A percentile compares a stretch with the other conserved stretches of the same genome.
These are phyloP conservation scores for Carex arenaria DNA, from an alignment of 202 grass and related monocot species.

Conservation along the genomic window DNA sequence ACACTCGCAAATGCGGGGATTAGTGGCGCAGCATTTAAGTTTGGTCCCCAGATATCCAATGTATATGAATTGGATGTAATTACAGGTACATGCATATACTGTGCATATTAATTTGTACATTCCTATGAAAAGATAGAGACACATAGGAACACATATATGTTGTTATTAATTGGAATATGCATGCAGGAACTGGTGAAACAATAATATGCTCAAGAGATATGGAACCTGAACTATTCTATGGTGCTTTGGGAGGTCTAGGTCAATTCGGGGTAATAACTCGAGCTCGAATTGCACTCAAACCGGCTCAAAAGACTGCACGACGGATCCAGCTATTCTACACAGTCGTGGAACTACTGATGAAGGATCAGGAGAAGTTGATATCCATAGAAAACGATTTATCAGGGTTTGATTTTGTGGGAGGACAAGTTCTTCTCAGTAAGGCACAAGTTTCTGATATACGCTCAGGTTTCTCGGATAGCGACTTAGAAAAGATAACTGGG, in stretches of 20 bases:
- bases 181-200: slow-evolving; percentile 42
- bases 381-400: background rate
- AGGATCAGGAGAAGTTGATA: slow-evolving; percentile 46
- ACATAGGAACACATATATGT: background rate
- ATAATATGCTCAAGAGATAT: slow-evolving; percentile 37
- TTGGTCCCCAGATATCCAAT: slow-evolving; percentile 66
- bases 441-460: slow-evolving; percentile 15
- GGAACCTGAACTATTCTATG: slow-evolving; percentile 52
- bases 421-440: slow-evolving; percentile 28
- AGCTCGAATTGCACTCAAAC: slow-evolving; percentile 32
- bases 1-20: slow-evolving; percentile 74
- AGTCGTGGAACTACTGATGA: slow-evolving; percentile 19
- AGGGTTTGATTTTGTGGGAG: slow-evolving; percentile 44
- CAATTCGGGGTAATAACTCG: slow-evolving; percentile 54
- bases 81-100: slow-evolving; percentile 26
- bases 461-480: slow-evolving; percentile 21
- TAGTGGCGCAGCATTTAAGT: slow-evolving; percentile 47
- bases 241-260: slow-evolving; percentile 37
- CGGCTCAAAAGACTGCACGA: slow-evolving; percentile 12
- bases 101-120: background rate
- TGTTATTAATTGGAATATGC: background rate
- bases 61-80: slow-evolving; percentile 55
- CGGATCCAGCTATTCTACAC: slow-evolving; percentile 43
- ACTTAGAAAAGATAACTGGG: slow-evolving; percentile 16
- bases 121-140: no score